These are phyloP conservation scores for Lodderomyces beijingensis DNA, from an alignment of 1,139 yeast species.

Conservation along the genomic window DNA sequence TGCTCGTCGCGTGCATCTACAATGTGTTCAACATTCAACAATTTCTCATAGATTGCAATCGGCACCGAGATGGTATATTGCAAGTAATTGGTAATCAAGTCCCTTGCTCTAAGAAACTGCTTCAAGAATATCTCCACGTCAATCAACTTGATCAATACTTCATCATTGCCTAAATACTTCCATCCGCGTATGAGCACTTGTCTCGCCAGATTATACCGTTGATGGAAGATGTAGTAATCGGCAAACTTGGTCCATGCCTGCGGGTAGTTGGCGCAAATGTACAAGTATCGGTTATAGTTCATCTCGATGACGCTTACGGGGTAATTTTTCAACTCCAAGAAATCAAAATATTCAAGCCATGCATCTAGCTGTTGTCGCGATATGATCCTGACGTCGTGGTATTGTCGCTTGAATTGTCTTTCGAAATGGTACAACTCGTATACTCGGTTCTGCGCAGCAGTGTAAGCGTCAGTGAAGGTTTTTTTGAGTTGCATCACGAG, in stretches of 20 bases:
- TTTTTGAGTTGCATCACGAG: constrained; percentile 37
- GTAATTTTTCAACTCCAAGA: constrained; percentile 38
- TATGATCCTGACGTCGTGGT: constrained; percentile 40
- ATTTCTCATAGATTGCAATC: constrained; percentile 32
- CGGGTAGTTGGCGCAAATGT: constrained; percentile 49
- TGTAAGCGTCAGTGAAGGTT: constrained; percentile 47
- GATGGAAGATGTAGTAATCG: constrained; percentile 36
- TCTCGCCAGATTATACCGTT: constrained; percentile 30
- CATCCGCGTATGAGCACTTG: constrained; percentile 33
- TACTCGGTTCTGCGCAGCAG: constrained; percentile 57
- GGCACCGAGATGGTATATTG: constrained; percentile 27
- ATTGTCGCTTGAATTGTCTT: constrained; percentile 48
- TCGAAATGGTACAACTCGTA: constrained; percentile 66
- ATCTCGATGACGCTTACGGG: constrained; percentile 29
- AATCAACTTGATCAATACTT: constrained; percentile 31
- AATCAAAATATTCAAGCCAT: constrained; percentile 63
- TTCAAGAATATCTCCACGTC: constrained; percentile 35
- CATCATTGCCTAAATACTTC: constrained; percentile 18
- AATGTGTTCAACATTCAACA: constrained; percentile 34
- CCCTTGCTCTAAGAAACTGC: constrained; percentile 33
- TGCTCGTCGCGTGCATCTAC: constrained; percentile 21
- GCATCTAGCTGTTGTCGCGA: constrained; percentile 44
- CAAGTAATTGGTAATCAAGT: constrained; percentile 26
- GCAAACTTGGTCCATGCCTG: constrained; percentile 61
- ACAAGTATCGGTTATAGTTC: constrained; percentile 55